Evolutionary conservation across 2,329 filamentous ascomycete species (phyloP).

Genomic region (Geosmithia morbida): DNA sequence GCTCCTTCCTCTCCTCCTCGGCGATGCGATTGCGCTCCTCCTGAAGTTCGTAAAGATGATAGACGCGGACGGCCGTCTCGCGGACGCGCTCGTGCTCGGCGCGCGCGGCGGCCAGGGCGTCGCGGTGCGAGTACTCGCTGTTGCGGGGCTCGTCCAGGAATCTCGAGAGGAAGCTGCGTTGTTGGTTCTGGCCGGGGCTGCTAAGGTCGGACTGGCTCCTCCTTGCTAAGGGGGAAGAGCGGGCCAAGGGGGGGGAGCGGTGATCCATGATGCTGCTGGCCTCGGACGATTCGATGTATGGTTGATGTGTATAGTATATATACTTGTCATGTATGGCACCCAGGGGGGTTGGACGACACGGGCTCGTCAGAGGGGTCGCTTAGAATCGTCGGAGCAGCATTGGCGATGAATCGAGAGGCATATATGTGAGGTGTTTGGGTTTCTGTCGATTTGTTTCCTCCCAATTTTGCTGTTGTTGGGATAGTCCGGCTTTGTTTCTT

Average conservation of each 20-base stretch:
- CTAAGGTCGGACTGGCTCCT: constrained; percentile 17
- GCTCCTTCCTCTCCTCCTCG: constrained; percentile 28
- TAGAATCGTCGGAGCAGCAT: no score
- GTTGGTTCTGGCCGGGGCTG: constrained; percentile 17
- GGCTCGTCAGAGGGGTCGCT: no score
- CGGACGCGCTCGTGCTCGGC: constrained; percentile 53
- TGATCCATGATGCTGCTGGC: no score
- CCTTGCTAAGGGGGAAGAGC: constrained; percentile 22
- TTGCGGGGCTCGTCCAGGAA: constrained; percentile 50
- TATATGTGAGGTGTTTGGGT: no score
- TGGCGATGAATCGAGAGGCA: no score
- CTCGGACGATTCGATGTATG: no score
- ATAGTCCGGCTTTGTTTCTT: no score
- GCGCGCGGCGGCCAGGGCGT: constrained; percentile 51
- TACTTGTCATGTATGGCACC: no score
- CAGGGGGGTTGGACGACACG: no score
- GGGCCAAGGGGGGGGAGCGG: constrained; percentile 15
- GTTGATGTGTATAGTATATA: no score
- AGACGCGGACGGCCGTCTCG: constrained; percentile 31
- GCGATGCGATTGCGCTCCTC: constrained; percentile 27
- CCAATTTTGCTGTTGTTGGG: no score
- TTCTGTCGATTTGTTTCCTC: no score
- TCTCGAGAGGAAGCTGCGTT: constrained; percentile 31
- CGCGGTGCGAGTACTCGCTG: constrained; percentile 45
- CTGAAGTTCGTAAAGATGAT: constrained; percentile 29